A percentile compares a stretch with the other conserved stretches of the same genome.
Conservation (phyloP, 2,329 filamentous ascomycete genomes). For the Ophiosphaerella herpotricha region DNA sequence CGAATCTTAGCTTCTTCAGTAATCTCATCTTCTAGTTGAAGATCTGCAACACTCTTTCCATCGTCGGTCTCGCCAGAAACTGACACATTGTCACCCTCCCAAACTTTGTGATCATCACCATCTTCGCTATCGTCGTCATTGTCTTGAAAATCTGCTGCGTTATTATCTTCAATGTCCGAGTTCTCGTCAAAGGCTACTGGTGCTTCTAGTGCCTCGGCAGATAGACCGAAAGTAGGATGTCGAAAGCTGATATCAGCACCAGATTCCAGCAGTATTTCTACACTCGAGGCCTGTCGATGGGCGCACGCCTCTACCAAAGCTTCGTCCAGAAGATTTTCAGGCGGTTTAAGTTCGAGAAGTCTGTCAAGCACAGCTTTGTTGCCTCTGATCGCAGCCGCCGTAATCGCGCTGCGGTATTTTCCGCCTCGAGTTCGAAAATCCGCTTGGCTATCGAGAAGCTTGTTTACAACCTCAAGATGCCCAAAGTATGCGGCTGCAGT, state of each 20-base stretch:
- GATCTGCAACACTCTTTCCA: slow-evolving; percentile 21
- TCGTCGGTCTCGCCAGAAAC: slow-evolving; percentile 13
- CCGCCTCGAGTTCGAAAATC: slow-evolving; percentile 22
- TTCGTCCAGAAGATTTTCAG: slow-evolving; percentile 25
- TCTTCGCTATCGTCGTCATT: slow-evolving; percentile 19
- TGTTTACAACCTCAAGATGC: slow-evolving; percentile 18
- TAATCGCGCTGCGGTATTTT: slow-evolving; percentile 20
- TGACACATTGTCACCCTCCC: slow-evolving; percentile 18
- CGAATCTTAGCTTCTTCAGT: slow-evolving; percentile 24
- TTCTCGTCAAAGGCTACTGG: slow-evolving; percentile 18
- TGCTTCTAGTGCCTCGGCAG: slow-evolving; percentile 17
- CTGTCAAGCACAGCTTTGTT: slow-evolving; percentile 21
- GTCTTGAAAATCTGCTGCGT: slow-evolving; percentile 6
- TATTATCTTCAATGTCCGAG: slow-evolving; percentile 21
- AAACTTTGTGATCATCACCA: slow-evolving; percentile 11
- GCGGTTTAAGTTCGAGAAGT: slow-evolving; percentile 19
- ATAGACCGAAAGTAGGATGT: slow-evolving; percentile 16
- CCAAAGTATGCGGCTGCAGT: slow-evolving; percentile 28
- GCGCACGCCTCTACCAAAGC: slow-evolving; percentile 27
- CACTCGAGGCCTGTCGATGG: slow-evolving; percentile 21
- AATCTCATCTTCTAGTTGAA: slow-evolving; percentile 20
- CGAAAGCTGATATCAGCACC: slow-evolving; percentile 23
- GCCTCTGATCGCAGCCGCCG: slow-evolving; percentile 22
- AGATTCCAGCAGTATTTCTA: slow-evolving; percentile 22
- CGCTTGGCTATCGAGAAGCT: slow-evolving; percentile 23